A percentile compares a stretch with the other conserved stretches of the same genome.
These are phyloP conservation scores for Phytophthora uliginosa DNA, from an alignment of 352 stramenopile species.

Conservation along the genomic window DNA sequence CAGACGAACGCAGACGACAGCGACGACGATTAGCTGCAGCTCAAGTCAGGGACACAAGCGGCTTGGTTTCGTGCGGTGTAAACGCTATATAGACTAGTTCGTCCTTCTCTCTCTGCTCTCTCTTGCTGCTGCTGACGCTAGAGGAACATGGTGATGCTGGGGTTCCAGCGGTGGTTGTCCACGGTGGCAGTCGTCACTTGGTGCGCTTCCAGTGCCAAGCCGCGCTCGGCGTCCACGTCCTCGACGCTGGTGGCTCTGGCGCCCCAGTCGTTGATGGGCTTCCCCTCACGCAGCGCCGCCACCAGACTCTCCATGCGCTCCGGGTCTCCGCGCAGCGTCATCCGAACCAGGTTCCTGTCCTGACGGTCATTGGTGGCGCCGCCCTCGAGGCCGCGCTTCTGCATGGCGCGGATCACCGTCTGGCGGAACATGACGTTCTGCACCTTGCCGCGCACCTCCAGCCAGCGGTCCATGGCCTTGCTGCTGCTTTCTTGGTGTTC, in stretches of 20 bases:
- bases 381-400: conserved; percentile 65
- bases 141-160: conserved; percentile 82
- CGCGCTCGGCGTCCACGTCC: conserved; percentile 50
- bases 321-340: conserved; percentile 63
- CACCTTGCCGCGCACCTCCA: conserved; percentile 77
- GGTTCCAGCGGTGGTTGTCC: conserved; percentile 74
- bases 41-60: neutral
- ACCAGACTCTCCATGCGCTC: conserved; percentile 61
- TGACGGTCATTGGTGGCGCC: conserved; percentile 75
- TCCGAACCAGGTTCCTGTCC: conserved; percentile 66
- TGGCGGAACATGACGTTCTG: conserved; percentile 89
- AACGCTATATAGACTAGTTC: conserved; percentile 37
- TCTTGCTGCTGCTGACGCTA: conserved; percentile 33
- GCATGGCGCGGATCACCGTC: conserved; percentile 83
- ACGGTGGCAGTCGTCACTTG: conserved; percentile 83
- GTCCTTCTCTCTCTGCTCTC: neutral
- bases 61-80: conserved; percentile 14
- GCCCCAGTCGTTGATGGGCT: conserved; percentile 78
- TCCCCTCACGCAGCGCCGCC: conserved; percentile 49
- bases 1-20: conserved; percentile 69
- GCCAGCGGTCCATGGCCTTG: conserved; percentile 50
- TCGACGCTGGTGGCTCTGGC: conserved; percentile 52
- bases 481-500: conserved; percentile 13
- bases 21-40: conserved; percentile 68
- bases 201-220: conserved; percentile 50